These are phyloP conservation scores for Ambrosiella beaveri DNA, from an alignment of 2,329 filamentous ascomycete species.

Conservation along the genomic window DNA sequence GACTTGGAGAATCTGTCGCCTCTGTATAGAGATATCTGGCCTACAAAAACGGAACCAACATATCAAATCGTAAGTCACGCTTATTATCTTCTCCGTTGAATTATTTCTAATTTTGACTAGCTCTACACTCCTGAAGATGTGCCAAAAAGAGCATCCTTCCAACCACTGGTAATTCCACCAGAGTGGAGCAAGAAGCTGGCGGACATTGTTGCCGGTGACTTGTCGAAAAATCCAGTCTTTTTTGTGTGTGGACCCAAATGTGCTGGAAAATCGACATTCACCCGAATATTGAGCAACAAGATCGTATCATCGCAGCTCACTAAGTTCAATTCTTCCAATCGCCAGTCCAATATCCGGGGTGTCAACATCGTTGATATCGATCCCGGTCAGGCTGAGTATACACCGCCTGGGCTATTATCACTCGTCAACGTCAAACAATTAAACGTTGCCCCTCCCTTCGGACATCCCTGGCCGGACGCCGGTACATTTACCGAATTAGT, in stretches of 20 bases:
- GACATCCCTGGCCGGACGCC: conserved; percentile 29
- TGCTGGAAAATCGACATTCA: conserved; percentile 62
- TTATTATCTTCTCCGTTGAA: not conserved
- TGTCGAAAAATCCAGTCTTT: conserved; percentile 24
- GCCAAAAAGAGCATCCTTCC: conserved; percentile 31
- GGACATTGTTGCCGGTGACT: conserved; percentile 18
- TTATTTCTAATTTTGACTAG: conserved; percentile 22
- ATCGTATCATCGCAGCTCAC: conserved; percentile 33
- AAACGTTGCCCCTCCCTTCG: conserved; percentile 51
- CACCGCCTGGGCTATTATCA: conserved; percentile 50
- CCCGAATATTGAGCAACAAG: conserved; percentile 47
- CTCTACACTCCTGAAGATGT: conserved; percentile 35
- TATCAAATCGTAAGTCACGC: conserved; percentile 32
- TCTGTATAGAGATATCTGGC: conserved; percentile 51
- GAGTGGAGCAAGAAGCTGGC: conserved; percentile 45
- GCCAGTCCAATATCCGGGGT: conserved; percentile 12
- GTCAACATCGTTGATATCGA: conserved; percentile 58
- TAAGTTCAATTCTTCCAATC: conserved; percentile 15
- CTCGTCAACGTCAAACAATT: conserved; percentile 42
- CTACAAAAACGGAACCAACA: conserved; percentile 24
- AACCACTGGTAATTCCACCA: conserved; percentile 37
- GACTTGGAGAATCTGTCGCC: conserved; percentile 45
- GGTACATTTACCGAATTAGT: conserved; percentile 23
- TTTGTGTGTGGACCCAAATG: conserved; percentile 54
- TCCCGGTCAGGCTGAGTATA: conserved; percentile 61